Evolutionary conservation across 768 basidiomycete genomes (phyloP).

Genomic region (Hypholoma sublateritium): DNA sequence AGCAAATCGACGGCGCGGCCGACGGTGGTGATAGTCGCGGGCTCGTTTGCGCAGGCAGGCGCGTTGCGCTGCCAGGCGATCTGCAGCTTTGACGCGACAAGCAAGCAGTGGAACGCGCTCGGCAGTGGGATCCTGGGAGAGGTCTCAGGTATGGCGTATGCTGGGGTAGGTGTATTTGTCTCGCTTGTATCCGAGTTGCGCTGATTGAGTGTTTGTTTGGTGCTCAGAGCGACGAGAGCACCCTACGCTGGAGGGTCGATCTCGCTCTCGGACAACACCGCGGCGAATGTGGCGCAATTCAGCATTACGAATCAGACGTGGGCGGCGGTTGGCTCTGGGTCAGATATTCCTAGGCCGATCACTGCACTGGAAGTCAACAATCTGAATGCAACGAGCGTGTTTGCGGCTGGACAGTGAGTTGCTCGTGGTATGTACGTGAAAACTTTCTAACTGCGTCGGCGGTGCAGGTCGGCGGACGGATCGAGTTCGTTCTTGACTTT

Average conservation of each 20-base stretch:
- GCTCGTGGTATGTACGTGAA: background rate
- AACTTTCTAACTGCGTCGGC: background rate
- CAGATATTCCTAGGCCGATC: conserved; percentile 81
- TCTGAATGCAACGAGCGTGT: conserved; percentile 79
- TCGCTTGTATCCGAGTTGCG: conserved; percentile 1
- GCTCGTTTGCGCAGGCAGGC: conserved; percentile 83
- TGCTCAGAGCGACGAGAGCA: conserved; percentile 58
- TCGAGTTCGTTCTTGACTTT: conserved; percentile 71
- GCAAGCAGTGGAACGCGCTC: conserved; percentile 78
- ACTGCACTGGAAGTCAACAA: conserved; percentile 86
- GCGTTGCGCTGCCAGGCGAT: conserved; percentile 72
- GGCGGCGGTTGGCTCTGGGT: conserved; percentile 60
- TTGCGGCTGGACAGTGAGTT: conserved; percentile 81
- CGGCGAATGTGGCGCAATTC: conserved; percentile 74
- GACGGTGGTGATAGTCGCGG: conserved; percentile 75
- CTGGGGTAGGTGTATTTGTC: conserved; percentile 60
- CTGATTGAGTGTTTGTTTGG: conserved; percentile 6
- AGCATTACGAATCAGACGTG: conserved; percentile 74
- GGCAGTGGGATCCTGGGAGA: conserved; percentile 84
- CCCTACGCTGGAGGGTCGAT: conserved; percentile 81
- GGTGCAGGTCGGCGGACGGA: conserved; percentile 52
- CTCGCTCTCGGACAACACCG: conserved; percentile 57
- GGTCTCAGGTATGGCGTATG: conserved; percentile 74
- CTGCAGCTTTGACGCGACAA: conserved; percentile 68
- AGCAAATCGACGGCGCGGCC: conserved; percentile 58